Base-by-base conservation (phyloP, 768 basidiomycete genomes). In the Baorangia bicolor region DNA sequence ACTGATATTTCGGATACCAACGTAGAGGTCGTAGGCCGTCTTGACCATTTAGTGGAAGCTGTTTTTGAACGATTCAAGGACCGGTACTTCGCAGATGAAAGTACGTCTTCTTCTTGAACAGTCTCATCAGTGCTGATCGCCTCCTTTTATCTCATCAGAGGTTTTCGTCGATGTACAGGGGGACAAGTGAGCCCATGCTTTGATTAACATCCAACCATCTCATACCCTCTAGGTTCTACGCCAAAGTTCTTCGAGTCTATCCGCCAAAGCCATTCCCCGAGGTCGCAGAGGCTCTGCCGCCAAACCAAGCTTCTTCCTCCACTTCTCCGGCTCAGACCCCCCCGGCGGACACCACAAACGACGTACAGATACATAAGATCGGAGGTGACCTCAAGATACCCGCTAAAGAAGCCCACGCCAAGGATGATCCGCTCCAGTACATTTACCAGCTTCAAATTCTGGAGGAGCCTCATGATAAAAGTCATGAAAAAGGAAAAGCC, bases 31-130 rank as follows among this genome's bases (percentile, higher is more conserved):
- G 90, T 98, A 74, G 96, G 97, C 44, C 88, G 97, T 56, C 78
- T 98, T 51, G 96, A 99, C 74, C 90, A 91, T 66, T 79, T 99
- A 20, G 94, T 96, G 18, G 97, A 99, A 71, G 87, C 89, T 47
- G 91, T 98, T 37, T 97, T 86, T 66, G 95, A 98, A 60, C 88
- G 97, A 50, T 98, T 94, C 81, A 94, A 94, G 65, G 91, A 98
- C 75, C 84, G 97, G 30, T 99, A 94, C 73, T 98, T 94, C 73
- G 76, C 82, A 40, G 87, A 85, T 62, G 97, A 99, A 74, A 88
- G 94, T 95, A 66, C 57, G 94, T 84, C 54, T 42, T 50, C 53
- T 53, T 40, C 51, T 53, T 42, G 33, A 42, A 34, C 9, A 25
- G 34, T 58, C 30, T 48, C 38, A 46, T 60, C 53, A 34, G 30